Evolutionary conservation across 371 early-diverging fungal genomes (phyloP), one percentile per base, ranked within the genome.

Genomic region (Apophysomyces sp.): DNA sequence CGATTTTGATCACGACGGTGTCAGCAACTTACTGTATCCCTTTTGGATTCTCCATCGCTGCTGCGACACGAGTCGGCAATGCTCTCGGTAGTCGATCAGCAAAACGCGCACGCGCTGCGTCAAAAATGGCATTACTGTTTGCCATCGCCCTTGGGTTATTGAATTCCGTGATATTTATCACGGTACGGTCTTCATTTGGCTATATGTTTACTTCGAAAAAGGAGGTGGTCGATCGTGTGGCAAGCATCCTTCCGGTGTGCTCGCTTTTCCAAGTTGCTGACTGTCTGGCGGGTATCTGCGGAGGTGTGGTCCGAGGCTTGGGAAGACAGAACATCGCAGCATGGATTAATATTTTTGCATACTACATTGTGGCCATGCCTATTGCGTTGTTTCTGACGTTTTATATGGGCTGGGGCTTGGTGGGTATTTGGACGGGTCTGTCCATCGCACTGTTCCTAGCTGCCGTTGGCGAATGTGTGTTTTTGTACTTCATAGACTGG

Each of bases 11-110:
- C 51, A 92, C 90, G 31, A 86, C 92, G 0, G 81, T 82, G 13
- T 71, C 87, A 21, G 69, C 92, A 58, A 80, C 89, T 0, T 94
- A 90, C 73, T 88, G 88, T 52, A 66, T 91, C 26, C 88, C 89
- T 2, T 84, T 85, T 60, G 91, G 91, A 40, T 72, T 93, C 21
- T 73, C 88, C 28, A 81, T 95, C 5, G 92, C 92, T 2, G 79
- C 89, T 0, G 84, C 91, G 21, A 94, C 89, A 26, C 86, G 92
- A 2, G 88, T 94, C 1, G 97, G 97, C n/a, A 90, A 92, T 65
- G 71, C 87, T 2, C 62, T 93, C 7, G 93, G 93, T 0, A 79
- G 74, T 13, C 65, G 66, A 1, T 65, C 63, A 3, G 66, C 80
- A 0, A 60, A 71, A 5, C 73, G 72, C n/a, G 89, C 90, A 12